These are phyloP conservation scores for Monascus ruber DNA, from an alignment of 2,329 filamentous ascomycete species.

Conservation along the genomic window DNA sequence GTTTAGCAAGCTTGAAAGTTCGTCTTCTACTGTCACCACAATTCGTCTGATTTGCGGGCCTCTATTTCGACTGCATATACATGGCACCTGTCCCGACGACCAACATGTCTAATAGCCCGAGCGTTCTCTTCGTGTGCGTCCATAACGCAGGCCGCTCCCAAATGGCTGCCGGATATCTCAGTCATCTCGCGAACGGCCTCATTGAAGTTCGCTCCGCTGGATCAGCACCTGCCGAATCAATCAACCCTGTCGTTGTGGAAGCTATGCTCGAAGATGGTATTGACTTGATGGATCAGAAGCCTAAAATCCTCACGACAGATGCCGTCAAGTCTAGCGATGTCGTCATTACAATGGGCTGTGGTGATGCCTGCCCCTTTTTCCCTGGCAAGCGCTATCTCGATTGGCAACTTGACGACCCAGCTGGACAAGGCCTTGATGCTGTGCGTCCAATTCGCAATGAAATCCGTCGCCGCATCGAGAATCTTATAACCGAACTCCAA, in stretches of 20 bases:
- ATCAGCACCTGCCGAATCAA: conserved; percentile 13
- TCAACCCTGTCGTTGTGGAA: conserved; percentile 13
- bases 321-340: conserved; percentile 13
- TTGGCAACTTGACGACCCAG: conserved; percentile 16
- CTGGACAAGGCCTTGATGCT: conserved; percentile 13
- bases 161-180: conserved; percentile 15
- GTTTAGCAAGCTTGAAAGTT: too few species aligned
- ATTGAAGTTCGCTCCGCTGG: conserved; percentile 16
- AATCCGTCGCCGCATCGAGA: conserved; percentile 11
- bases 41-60: too few species aligned
- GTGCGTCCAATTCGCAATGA: conserved; percentile 13
- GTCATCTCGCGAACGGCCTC: conserved; percentile 5
- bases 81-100: too few species aligned
- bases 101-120: conserved; percentile 12
- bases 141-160: conserved; percentile 19
- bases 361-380: conserved; percentile 15
- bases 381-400: conserved; percentile 16
- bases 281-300: conserved; percentile 11
- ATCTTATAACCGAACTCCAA: conserved; percentile 7
- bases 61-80: too few species aligned
- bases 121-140: conserved; percentile 16
- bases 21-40: too few species aligned
- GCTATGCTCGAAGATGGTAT: conserved; percentile 18
- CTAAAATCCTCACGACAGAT: conserved; percentile 13
- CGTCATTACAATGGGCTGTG: conserved; percentile 20